Conservation (phyloP, 257 asterid species). For the Solanum tarapatanum region DNA sequence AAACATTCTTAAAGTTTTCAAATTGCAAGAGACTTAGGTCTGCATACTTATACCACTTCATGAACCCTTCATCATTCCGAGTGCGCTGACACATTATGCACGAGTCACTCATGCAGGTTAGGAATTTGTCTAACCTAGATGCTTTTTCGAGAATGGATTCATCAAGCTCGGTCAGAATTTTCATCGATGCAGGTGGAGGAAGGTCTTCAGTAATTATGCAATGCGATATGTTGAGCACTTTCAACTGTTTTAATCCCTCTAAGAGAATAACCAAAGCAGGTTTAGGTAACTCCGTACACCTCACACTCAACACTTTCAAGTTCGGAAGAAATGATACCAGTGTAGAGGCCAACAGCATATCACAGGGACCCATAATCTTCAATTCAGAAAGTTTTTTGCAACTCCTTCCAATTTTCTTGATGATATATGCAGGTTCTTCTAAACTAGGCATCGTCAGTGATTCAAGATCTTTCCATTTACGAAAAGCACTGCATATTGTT, state of each 20-base stretch:
- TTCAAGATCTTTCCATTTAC: slow-evolving; percentile 50
- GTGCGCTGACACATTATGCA: slow-evolving; percentile 65
- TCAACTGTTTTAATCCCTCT: slow-evolving; percentile 40
- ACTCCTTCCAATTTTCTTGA: slow-evolving; percentile 41
- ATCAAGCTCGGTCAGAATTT: slow-evolving; percentile 29
- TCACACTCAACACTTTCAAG: slow-evolving; percentile 61
- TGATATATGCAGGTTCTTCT: slow-evolving; percentile 47
- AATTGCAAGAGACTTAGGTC: slow-evolving; percentile 51
- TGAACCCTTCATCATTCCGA: slow-evolving; percentile 50
- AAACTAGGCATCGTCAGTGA: slow-evolving; percentile 77
- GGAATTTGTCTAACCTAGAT: slow-evolving; percentile 31
- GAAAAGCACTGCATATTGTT: slow-evolving; percentile 47
- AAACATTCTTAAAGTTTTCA: slow-evolving; percentile 11
- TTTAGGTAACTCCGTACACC: slow-evolving; percentile 44
- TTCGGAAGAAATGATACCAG: slow-evolving; percentile 38
- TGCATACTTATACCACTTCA: slow-evolving; percentile 80
- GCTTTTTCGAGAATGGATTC: slow-evolving; percentile 29
- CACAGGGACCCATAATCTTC: slow-evolving; percentile 66
- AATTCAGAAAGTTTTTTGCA: slow-evolving; percentile 53
- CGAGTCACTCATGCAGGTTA: slow-evolving; percentile 43
- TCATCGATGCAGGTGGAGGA: slow-evolving; percentile 23
- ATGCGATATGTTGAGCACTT: slow-evolving; percentile 78
- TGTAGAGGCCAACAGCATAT: slow-evolving; percentile 34
- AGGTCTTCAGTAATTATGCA: slow-evolving; percentile 35
- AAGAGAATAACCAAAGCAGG: slow-evolving; percentile 45